Evolutionary conservation across 768 basidiomycete genomes (phyloP).

Genomic region (Boletales sp.): DNA sequence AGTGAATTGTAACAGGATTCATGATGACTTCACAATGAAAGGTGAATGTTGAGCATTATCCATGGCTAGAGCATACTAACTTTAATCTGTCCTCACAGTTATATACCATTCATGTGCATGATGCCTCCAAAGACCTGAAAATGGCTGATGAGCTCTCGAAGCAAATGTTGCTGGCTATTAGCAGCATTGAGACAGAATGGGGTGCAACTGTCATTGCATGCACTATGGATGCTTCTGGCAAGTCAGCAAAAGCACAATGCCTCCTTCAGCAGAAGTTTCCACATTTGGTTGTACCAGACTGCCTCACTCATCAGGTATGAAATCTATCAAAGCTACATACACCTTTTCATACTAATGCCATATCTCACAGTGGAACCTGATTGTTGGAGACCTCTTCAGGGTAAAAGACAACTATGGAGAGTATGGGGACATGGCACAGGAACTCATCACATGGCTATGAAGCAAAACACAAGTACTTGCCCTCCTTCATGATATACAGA

Average conservation of each 20-base stretch:
- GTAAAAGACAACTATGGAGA: conserved; percentile 16
- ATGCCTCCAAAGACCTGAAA: conserved; percentile 30
- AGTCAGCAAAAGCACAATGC: conserved; percentile 26
- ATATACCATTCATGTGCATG: conserved; percentile 29
- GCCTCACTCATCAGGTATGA: conserved; percentile 38
- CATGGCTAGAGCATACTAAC: not conserved
- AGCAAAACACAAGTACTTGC: conserved; percentile 34
- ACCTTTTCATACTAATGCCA: not conserved
- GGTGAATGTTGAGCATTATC: conserved; percentile 6
- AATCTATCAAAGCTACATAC: conserved; percentile 34
- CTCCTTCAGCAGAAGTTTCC: conserved; percentile 18
- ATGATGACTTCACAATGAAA: conserved; percentile 25
- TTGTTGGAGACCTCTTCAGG: conserved; percentile 38
- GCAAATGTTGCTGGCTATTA: conserved; percentile 15
- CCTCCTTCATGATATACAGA: conserved; percentile 23
- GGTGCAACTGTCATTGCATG: conserved; percentile 23
- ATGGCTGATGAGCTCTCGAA: conserved; percentile 30
- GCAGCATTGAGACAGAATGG: conserved; percentile 22
- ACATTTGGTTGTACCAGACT: conserved; percentile 29
- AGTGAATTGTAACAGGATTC: too few species aligned
- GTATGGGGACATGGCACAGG: conserved; percentile 22
- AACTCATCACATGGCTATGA: conserved; percentile 37
- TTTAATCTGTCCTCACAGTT: conserved; percentile 16
- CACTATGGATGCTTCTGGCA: conserved; percentile 34
- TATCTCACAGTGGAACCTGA: conserved; percentile 32